These are phyloP conservation scores for Ceratocystis lukuohia DNA, from an alignment of 2,329 filamentous ascomycete species.

Conservation along the genomic window DNA sequence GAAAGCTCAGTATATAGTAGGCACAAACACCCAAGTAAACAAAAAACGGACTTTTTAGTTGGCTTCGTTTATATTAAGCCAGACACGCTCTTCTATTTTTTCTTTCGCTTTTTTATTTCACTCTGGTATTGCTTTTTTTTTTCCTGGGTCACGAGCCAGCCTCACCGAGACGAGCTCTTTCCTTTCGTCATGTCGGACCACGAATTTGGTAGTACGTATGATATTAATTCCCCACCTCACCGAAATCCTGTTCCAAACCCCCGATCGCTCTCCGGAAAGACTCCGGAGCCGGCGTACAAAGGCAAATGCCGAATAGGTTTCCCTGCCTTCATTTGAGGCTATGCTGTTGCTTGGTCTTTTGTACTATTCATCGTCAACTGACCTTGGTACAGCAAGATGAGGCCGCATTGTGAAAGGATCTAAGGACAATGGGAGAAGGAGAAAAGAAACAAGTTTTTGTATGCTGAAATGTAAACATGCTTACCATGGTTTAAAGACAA, in stretches of 20 bases:
- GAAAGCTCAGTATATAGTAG: no score
- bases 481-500: slow-evolving; percentile 26
- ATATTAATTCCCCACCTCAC: neutral
- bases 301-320: no score
- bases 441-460: neutral
- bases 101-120: neutral
- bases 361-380: neutral
- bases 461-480: neutral
- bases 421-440: neutral
- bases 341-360: neutral
- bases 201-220: slow-evolving; percentile 47
- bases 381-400: neutral
- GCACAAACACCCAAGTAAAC: no score
- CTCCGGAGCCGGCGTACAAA: neutral
- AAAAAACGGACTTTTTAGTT: no score
- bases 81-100: neutral
- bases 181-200: slow-evolving; percentile 46
- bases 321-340: neutral
- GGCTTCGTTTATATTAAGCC: no score
- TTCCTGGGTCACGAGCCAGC: neutral
- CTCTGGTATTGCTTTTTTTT: neutral
- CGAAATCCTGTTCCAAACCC: no score
- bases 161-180: neutral
- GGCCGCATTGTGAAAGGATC: neutral
- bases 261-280: neutral